Base-by-base conservation (phyloP, 805 yeast species). In the Dipodascus geniculatus region DNA sequence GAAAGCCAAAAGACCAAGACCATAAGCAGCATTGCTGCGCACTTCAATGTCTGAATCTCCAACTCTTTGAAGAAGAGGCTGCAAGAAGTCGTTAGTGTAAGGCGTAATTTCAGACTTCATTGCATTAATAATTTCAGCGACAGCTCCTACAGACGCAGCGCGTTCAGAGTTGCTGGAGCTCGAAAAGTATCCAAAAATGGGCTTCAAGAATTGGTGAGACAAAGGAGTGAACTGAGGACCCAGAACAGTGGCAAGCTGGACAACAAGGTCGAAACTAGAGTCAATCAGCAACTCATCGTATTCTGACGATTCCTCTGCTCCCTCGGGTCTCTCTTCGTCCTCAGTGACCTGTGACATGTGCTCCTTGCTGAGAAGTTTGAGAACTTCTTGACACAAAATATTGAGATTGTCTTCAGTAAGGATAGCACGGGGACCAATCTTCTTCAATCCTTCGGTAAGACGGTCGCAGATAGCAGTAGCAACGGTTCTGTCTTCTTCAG, bases 21-120 rank as follows among this genome's bases (percentile, higher is more conserved):
- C 99, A 68, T 88, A 93, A 17, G 97, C 96, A 52, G 97, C 91
- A 62, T 89, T 87, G 62, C 96, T 90, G 71, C 91, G 85, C 55
- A 88, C 97, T 65, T 88, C 96, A 58, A 86, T 74, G 16, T 93
- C 84, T 66, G 85, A 89, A 64, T 81, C 81, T 54, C 84, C 77
- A 57, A 91, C 75, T 59, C 84, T 82, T 56, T 80, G 76, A 51
- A 78, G 73, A 66, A 93, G 84, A 42, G 83, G 73, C 33, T 57
- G 56, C 63, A 88, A 71, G 64, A 93, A 73, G 59, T 85, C 87
- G 58, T 80, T 78, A 42, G 82, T 70, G 71, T 75, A 83, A 55
- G 87, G 87, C 63, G 86, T 81, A 55, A 74, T 63, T 24, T 71
- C 65, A 42, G 72, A 71, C 64, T 83, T 81, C 75, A 93, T 72